A percentile compares a stretch with the other conserved stretches of the same genome.
Conservation (phyloP, 2,329 filamentous ascomycete species). For the Cryphonectria carpinicola region DNA sequence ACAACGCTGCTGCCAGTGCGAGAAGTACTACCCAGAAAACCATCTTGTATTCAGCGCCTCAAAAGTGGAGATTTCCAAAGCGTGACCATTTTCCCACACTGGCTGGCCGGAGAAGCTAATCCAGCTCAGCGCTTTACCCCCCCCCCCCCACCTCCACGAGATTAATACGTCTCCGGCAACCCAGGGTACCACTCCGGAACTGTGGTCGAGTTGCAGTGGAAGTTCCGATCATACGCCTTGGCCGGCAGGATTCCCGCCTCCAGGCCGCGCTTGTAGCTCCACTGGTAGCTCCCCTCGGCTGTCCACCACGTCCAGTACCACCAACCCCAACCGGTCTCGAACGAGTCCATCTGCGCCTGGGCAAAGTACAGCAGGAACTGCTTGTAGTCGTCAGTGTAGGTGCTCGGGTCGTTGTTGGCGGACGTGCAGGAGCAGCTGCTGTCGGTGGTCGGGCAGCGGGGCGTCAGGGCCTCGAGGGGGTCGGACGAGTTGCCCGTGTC, state of each 20-base stretch:
- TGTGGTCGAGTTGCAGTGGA: constrained; percentile 62
- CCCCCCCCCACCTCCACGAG: background rate
- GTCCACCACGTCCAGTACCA: constrained; percentile 87
- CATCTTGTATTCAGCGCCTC: constrained; percentile 1
- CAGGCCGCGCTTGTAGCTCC: constrained; percentile 87
- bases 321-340: constrained; percentile 94
- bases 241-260: constrained; percentile 77
- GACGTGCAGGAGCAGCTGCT: constrained; percentile 70
- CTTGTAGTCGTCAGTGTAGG: constrained; percentile 78
- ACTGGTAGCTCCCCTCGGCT: constrained; percentile 67
- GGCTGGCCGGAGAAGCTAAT: background rate
- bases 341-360: constrained; percentile 92
- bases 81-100: background rate
- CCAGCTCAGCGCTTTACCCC: background rate
- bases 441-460: constrained; percentile 73
- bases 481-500: constrained; percentile 63
- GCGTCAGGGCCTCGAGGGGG: constrained; percentile 63
- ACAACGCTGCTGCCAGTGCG: background rate
- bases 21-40: background rate
- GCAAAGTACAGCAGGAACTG: constrained; percentile 87
- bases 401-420: constrained; percentile 73
- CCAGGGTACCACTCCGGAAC: constrained; percentile 56
- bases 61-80: background rate
- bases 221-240: constrained; percentile 72
- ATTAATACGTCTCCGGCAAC: constrained; percentile 56